Evolutionary conservation across 2,329 filamentous ascomycete genomes (phyloP).

Genomic region (Verticillium longisporum): DNA sequence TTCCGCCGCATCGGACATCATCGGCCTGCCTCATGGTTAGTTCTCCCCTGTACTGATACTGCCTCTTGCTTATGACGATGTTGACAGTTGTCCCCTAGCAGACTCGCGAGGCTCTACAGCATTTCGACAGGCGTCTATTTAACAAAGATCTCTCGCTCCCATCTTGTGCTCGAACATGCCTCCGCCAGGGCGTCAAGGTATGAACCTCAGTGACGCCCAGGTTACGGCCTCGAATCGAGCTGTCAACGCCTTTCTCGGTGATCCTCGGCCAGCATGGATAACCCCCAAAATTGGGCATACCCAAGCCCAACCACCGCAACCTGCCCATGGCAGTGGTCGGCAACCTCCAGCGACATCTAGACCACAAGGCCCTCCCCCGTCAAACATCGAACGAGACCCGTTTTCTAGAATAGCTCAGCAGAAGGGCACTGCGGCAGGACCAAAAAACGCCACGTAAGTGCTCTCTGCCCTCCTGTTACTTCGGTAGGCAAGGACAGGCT

Average conservation of each 20-base stretch:
- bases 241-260: constrained; percentile 28
- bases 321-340: background rate
- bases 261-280: background rate
- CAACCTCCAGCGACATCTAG: background rate
- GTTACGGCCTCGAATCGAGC: constrained; percentile 34
- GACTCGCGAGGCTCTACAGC: background rate
- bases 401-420: background rate
- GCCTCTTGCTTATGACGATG: background rate
- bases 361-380: background rate
- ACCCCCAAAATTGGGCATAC: background rate
- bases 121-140: background rate
- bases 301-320: background rate
- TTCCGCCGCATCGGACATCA: background rate
- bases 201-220: constrained; percentile 12
- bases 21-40: background rate
- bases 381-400: background rate
- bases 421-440: background rate
- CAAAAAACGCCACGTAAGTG: background rate
- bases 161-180: constrained; percentile 1
- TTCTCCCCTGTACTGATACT: background rate
- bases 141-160: background rate
- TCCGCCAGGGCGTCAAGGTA: constrained; percentile 5
- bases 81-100: background rate
- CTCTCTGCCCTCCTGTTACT: background rate
- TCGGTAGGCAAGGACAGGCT: background rate